Evolutionary conservation across 2,329 filamentous ascomycete genomes (phyloP).

Genomic region (Penicillium hordei): DNA sequence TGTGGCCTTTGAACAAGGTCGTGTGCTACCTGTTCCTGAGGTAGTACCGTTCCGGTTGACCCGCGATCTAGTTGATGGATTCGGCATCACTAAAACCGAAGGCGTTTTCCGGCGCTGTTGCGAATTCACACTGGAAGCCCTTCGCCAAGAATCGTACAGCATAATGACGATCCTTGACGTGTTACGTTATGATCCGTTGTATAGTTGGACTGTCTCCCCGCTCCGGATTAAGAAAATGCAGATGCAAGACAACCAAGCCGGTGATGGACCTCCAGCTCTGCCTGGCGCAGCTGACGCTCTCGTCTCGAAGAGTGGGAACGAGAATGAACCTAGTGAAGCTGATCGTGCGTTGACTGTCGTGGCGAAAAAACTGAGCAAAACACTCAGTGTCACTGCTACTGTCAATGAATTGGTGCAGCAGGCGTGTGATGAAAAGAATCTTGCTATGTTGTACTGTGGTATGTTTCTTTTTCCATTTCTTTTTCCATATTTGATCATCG

Average conservation of each 20-base stretch:
- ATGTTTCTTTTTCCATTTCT: background rate
- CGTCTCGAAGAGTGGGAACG: slow-evolving; percentile 39
- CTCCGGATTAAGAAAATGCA: slow-evolving; percentile 66
- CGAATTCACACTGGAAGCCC: slow-evolving; percentile 91
- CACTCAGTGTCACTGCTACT: slow-evolving; percentile 87
- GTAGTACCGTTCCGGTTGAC: slow-evolving; percentile 94
- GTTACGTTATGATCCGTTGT: slow-evolving; percentile 93
- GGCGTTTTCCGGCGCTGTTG: slow-evolving; percentile 97
- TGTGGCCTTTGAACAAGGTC: slow-evolving; percentile 93
- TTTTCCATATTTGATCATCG: background rate
- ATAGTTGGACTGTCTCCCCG: slow-evolving; percentile 88
- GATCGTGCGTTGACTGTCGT: slow-evolving; percentile 90
- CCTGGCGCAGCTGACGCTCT: slow-evolving; percentile 34
- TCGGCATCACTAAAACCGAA: slow-evolving; percentile 93
- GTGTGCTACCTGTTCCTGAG: slow-evolving; percentile 92
- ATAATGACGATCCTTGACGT: slow-evolving; percentile 99
- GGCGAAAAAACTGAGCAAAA: slow-evolving; percentile 92
- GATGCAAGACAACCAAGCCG: slow-evolving; percentile 60
- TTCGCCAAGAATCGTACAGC: slow-evolving; percentile 91
- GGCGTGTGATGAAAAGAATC: slow-evolving; percentile 86
- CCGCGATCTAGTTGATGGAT: slow-evolving; percentile 91
- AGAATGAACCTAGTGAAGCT: slow-evolving; percentile 71
- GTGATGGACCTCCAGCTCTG: slow-evolving; percentile 39
- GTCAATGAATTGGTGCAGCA: slow-evolving; percentile 97
- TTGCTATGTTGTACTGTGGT: slow-evolving; percentile 84